Conservation (phyloP, 163 green algal genomes). For the Chlamydomonas reinhardtii region DNA sequence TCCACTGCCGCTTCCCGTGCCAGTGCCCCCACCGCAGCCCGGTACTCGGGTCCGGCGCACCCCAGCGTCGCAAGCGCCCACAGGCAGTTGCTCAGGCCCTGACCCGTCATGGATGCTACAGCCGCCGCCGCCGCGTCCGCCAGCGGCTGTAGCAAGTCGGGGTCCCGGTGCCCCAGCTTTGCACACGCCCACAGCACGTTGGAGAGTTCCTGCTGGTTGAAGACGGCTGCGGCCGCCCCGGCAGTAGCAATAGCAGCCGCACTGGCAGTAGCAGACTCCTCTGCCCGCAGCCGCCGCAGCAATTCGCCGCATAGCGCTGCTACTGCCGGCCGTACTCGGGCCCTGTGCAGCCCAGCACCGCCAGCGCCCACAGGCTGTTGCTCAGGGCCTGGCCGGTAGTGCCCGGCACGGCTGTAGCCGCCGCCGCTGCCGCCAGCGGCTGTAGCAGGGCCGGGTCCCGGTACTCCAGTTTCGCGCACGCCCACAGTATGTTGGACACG, state of each 20-base stretch:
- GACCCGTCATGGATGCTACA: not conserved
- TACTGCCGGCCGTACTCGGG: not conserved
- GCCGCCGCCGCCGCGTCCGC: not conserved
- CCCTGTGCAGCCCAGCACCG: not conserved
- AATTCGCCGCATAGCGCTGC: not conserved
- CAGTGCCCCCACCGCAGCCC: too few species aligned
- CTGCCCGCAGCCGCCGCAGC: not conserved
- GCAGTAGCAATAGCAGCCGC: too few species aligned
- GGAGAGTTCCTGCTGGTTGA: not conserved
- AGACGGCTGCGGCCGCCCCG: too few species aligned
- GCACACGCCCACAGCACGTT: not conserved
- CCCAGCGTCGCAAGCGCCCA: not conserved
- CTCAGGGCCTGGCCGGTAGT: not conserved
- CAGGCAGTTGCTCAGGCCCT: not conserved
- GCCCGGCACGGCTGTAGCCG: not conserved
- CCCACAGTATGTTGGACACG: conserved; percentile 8
- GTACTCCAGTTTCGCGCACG: not conserved
- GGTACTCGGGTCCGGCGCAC: not conserved
- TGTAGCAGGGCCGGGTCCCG: not conserved
- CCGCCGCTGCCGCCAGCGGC: not conserved
- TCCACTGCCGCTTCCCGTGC: too few species aligned
- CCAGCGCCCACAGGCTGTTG: not conserved
- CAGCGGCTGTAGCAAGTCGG: not conserved
- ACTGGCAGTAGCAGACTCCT: too few species aligned
- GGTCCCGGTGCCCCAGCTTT: not conserved